Conservation (phyloP, 495 filamentous ascomycete genomes). For the Terfezia boudieri region DNA sequence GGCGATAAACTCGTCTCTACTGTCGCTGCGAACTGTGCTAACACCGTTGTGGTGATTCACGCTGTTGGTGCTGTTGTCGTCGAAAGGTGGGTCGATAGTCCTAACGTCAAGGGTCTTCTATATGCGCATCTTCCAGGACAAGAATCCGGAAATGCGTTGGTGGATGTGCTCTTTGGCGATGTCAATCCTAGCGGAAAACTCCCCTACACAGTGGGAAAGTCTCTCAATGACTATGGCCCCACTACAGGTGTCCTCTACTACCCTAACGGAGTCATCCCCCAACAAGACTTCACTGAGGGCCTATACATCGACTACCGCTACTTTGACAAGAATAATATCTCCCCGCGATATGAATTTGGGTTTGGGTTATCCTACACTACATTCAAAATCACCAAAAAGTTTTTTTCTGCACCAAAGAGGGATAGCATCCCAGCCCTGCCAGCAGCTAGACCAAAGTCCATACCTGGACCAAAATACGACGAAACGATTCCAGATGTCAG, state of each 20-base stretch:
- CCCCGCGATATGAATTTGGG: slow-evolving; percentile 55
- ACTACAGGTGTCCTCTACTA: slow-evolving; percentile 52
- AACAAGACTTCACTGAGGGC: slow-evolving; percentile 67
- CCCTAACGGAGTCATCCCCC: slow-evolving; percentile 49
- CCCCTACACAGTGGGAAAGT: slow-evolving; percentile 77
- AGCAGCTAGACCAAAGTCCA: slow-evolving; percentile 29
- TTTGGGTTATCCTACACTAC: slow-evolving; percentile 63
- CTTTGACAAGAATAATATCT: slow-evolving; percentile 52
- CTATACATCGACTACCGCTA: slow-evolving; percentile 78
- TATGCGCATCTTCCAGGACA: slow-evolving; percentile 77
- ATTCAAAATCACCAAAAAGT: slow-evolving; percentile 44
- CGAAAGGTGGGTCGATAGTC: slow-evolving; percentile 58
- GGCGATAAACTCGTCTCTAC: slow-evolving; percentile 59
- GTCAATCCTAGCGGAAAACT: slow-evolving; percentile 69
- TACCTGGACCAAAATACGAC: slow-evolving; percentile 42
- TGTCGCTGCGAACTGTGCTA: slow-evolving; percentile 55
- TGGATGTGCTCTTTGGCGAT: slow-evolving; percentile 66
- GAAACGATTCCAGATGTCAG: slow-evolving; percentile 31
- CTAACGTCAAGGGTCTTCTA: slow-evolving; percentile 58
- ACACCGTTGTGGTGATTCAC: slow-evolving; percentile 87
- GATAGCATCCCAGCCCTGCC: slow-evolving; percentile 40
- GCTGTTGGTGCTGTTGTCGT: slow-evolving; percentile 61
- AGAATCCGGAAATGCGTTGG: slow-evolving; percentile 69
- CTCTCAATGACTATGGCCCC: slow-evolving; percentile 59
- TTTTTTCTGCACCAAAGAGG: slow-evolving; percentile 24